Percentiles rank a stretch among this genome's conserved stretches.
Conservation (phyloP, 495 filamentous ascomycete species). For the Daldinia caldariorum region DNA sequence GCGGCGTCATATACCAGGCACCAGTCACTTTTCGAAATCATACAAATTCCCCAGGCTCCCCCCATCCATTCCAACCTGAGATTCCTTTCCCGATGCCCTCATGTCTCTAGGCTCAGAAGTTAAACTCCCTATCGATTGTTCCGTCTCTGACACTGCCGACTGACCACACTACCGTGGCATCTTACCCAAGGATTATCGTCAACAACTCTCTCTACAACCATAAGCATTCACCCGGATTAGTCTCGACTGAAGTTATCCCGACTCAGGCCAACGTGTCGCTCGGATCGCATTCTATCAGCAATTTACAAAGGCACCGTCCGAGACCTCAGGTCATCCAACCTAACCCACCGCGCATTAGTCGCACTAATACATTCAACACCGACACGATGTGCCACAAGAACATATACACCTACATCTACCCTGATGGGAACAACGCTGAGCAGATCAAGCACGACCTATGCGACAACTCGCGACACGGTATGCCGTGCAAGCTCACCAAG, state of each 20-base stretch:
- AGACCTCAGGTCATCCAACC: slow-evolving; percentile 38
- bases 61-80: slow-evolving; percentile 25
- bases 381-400: slow-evolving; percentile 58
- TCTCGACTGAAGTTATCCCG: slow-evolving; percentile 31
- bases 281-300: slow-evolving; percentile 28
- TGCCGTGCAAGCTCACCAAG: slow-evolving; percentile 38
- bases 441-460: slow-evolving; percentile 34
- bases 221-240: slow-evolving; percentile 31
- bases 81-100: slow-evolving; percentile 48
- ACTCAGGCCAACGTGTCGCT: slow-evolving; percentile 18
- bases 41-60: slow-evolving; percentile 40
- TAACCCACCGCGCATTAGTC: slow-evolving; percentile 41
- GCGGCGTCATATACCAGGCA: slow-evolving; percentile 21
- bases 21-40: slow-evolving; percentile 20
- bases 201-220: slow-evolving; percentile 46
- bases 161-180: slow-evolving; percentile 47
- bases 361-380: slow-evolving; percentile 40
- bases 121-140: slow-evolving; percentile 47
- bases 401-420: slow-evolving; percentile 44
- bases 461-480: slow-evolving; percentile 32
- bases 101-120: slow-evolving; percentile 55
- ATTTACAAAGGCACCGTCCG: slow-evolving; percentile 30
- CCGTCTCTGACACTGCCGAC: slow-evolving; percentile 56
- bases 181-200: slow-evolving; percentile 44
- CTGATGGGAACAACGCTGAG: slow-evolving; percentile 42